Percentiles rank a stretch among this genome's conserved stretches.
phyloP scores from a whole-genome alignment of 1,139 yeast species.

The Suhomyces taliae region DNA sequence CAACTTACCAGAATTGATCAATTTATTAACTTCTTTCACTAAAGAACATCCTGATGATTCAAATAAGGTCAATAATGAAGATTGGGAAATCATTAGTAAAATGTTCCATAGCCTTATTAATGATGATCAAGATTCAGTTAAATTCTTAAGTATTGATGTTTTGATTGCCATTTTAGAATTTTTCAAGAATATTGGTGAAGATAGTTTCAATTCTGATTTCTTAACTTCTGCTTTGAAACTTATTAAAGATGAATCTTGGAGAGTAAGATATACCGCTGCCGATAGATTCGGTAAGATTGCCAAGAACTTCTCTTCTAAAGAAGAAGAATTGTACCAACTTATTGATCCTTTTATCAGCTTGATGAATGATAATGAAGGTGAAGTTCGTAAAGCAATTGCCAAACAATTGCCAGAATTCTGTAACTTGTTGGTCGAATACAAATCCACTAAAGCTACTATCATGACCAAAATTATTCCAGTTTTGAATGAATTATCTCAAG shows the following conservation, averaged over 20 bases:
- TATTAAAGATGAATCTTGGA: constrained; percentile 92
- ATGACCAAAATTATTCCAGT: constrained; percentile 77
- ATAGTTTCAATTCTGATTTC: constrained; percentile 59
- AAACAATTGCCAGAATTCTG: constrained; percentile 87
- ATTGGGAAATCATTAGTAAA: constrained; percentile 73
- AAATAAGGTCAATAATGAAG: constrained; percentile 41
- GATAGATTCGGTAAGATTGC: constrained; percentile 83
- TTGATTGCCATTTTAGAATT: constrained; percentile 70
- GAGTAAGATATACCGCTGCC: constrained; percentile 97
- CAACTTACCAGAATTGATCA: constrained; percentile 71
- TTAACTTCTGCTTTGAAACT: constrained; percentile 61
- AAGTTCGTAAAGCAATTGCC: constrained; percentile 92
- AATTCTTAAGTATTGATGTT: constrained; percentile 85
- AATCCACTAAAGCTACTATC: constrained; percentile 52
- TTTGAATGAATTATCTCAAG: constrained; percentile 81
- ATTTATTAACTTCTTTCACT: constrained; percentile 48
- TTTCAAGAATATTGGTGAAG: constrained; percentile 58
- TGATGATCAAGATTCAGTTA: constrained; percentile 95
- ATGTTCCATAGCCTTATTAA: constrained; percentile 80
- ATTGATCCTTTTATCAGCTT: constrained; percentile 71
- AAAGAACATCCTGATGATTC: constrained; percentile 22
- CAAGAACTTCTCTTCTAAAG: constrained; percentile 56
- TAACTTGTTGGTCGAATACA: constrained; percentile 46
- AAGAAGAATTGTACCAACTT: constrained; percentile 53
- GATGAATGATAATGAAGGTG: constrained; percentile 93